phyloP scores from a whole-genome alignment of 202 grass and related monocot genomes.

The Schoenoplectus tabernaemontani region DNA sequence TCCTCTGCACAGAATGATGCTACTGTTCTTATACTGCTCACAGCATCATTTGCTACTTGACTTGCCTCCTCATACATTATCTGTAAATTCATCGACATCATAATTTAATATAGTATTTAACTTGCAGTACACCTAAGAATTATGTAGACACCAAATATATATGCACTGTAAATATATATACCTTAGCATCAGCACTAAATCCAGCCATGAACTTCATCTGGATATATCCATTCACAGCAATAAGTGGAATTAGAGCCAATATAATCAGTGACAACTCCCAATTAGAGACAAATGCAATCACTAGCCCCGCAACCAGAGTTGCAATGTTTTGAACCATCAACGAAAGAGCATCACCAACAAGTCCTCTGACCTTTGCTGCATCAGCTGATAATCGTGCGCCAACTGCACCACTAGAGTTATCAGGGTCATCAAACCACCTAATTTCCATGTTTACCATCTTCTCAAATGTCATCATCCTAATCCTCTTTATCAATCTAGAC shows the following conservation, averaged over 20 bases:
- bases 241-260: slow-evolving; percentile 73
- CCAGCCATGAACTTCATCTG: slow-evolving; percentile 86
- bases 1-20: slow-evolving; percentile 79
- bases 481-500: slow-evolving; percentile 69
- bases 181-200: slow-evolving; percentile 90
- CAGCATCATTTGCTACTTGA: slow-evolving; percentile 89
- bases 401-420: slow-evolving; percentile 78
- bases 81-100: slow-evolving; percentile 29
- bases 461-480: slow-evolving; percentile 86
- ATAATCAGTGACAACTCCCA: slow-evolving; percentile 81
- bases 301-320: slow-evolving; percentile 64
- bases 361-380: slow-evolving; percentile 69
- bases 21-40: slow-evolving; percentile 80
- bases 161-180: slow-evolving; percentile 20
- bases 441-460: slow-evolving; percentile 86
- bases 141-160: slow-evolving; percentile 4
- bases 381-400: slow-evolving; percentile 73
- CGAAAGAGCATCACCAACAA: slow-evolving; percentile 70
- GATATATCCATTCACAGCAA: slow-evolving; percentile 81
- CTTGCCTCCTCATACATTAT: slow-evolving; percentile 94
- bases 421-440: slow-evolving; percentile 76
- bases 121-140: neutral
- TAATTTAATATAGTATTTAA: neutral
- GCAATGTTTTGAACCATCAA: slow-evolving; percentile 74
- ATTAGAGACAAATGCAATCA: slow-evolving; percentile 74